These are phyloP conservation scores for Dimocarpus longan DNA, from an alignment of 345 rosid genomes.

Conservation along the genomic window DNA sequence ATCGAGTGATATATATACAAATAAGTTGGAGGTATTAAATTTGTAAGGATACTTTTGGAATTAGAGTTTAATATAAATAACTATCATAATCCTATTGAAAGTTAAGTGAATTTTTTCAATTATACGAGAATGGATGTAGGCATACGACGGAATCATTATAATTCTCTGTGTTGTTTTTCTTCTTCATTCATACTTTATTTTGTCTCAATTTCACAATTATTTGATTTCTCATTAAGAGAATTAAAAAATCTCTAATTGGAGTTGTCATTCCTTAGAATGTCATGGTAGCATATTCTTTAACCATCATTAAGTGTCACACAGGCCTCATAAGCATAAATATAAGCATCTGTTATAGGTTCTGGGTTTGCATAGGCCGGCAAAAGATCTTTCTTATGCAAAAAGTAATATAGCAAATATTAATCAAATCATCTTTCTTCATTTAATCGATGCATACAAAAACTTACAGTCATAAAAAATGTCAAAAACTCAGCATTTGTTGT, in stretches of 20 bases:
- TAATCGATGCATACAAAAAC: neutral
- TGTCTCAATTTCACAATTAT: no score
- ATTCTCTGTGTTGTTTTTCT: no score
- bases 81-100: no score
- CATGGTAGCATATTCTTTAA: neutral
- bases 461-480: neutral
- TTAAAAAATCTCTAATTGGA: neutral
- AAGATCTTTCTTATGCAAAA: neutral
- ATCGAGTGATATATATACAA: no score
- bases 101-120: no score
- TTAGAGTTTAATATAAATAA: no score
- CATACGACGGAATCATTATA: no score
- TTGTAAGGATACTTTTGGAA: no score
- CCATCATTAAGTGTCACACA: neutral
- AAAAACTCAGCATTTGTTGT: neutral
- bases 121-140: no score
- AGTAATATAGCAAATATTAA: neutral
- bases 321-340: neutral
- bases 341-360: neutral
- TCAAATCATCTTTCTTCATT: neutral
- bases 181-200: no score
- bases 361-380: constrained; percentile 19
- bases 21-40: no score
- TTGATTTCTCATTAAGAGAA: no score
- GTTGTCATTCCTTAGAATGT: neutral